A percentile compares a stretch with the other conserved stretches of the same genome.
Conservation (phyloP, 441 rosid species). For the Gossypium lobatum region DNA sequence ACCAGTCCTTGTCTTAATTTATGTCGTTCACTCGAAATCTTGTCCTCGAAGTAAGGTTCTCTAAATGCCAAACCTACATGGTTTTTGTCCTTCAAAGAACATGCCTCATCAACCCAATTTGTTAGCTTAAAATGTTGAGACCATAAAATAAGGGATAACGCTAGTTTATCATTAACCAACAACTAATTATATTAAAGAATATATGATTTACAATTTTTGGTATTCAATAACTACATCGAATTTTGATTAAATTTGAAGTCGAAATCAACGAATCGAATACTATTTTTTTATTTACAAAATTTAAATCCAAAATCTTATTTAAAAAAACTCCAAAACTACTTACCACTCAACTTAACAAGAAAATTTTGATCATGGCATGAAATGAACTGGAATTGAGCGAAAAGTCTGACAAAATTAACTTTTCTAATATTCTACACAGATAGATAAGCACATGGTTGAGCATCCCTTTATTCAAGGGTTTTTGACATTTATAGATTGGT, state of each 20-base stretch:
- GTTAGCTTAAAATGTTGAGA: neutral
- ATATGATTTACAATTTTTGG: too few species aligned
- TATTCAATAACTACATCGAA: too few species aligned
- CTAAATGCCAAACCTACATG: neutral
- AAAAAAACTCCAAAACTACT: too few species aligned
- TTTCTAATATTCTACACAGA: neutral
- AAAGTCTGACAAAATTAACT: neutral
- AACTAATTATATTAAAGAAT: neutral
- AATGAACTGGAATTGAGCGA: neutral
- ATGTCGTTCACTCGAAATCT: neutral
- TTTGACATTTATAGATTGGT: neutral
- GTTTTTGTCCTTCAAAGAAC: neutral
- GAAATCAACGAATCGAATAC: too few species aligned
- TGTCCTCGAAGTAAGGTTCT: neutral
- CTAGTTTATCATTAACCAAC: neutral
- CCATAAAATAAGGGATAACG: neutral
- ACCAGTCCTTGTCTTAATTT: too few species aligned
- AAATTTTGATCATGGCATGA: neutral
- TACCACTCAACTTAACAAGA: too few species aligned
- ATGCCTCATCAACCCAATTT: neutral
- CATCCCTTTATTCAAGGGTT: neutral
- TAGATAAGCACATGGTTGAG: neutral
- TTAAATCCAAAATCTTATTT: too few species aligned
- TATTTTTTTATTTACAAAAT: too few species aligned
- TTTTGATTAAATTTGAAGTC: too few species aligned